phyloP scores from a whole-genome alignment of 2,329 filamentous ascomycete genomes.

The Dryadomyces quercus-mongolicae region DNA sequence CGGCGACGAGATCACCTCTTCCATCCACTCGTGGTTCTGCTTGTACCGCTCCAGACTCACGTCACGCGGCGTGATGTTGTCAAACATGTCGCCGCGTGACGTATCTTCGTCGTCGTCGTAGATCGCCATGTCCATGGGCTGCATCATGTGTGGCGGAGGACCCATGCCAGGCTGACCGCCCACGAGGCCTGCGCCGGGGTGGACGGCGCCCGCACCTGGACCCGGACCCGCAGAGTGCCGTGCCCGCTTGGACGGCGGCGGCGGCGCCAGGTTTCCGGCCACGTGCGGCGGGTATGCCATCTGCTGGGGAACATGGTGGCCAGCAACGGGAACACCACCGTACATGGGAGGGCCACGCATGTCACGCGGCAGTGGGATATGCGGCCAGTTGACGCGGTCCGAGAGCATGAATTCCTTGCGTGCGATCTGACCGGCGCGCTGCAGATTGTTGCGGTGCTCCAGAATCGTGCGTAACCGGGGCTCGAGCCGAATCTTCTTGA shows the following conservation, averaged over 20 bases:
- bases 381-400: slow-evolving; percentile 83
- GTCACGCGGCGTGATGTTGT: slow-evolving; percentile 78
- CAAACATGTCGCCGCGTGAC: slow-evolving; percentile 76
- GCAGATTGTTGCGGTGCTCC: slow-evolving; percentile 50
- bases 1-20: slow-evolving; percentile 85
- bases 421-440: slow-evolving; percentile 66
- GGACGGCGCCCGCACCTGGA: slow-evolving; percentile 15
- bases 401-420: slow-evolving; percentile 92
- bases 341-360: slow-evolving; percentile 39
- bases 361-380: slow-evolving; percentile 56
- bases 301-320: slow-evolving; percentile 36
- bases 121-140: slow-evolving; percentile 6
- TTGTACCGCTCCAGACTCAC: slow-evolving; percentile 78
- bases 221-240: slow-evolving; percentile 27
- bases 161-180: slow-evolving; percentile 21
- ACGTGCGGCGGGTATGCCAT: slow-evolving; percentile 51
- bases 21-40: slow-evolving; percentile 98
- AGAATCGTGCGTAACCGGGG: slow-evolving; percentile 49
- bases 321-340: slow-evolving; percentile 28
- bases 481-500: slow-evolving; percentile 52
- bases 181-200: slow-evolving; percentile 6
- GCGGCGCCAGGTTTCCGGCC: slow-evolving; percentile 30
- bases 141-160: slow-evolving; percentile 14
- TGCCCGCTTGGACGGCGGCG: slow-evolving; percentile 43
- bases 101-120: slow-evolving; percentile 87